A percentile compares a stretch with the other conserved stretches of the same genome.
Evolutionary conservation across 2,329 filamentous ascomycete genomes (phyloP).

Genomic region (Colletotrichum graminicola): DNA sequence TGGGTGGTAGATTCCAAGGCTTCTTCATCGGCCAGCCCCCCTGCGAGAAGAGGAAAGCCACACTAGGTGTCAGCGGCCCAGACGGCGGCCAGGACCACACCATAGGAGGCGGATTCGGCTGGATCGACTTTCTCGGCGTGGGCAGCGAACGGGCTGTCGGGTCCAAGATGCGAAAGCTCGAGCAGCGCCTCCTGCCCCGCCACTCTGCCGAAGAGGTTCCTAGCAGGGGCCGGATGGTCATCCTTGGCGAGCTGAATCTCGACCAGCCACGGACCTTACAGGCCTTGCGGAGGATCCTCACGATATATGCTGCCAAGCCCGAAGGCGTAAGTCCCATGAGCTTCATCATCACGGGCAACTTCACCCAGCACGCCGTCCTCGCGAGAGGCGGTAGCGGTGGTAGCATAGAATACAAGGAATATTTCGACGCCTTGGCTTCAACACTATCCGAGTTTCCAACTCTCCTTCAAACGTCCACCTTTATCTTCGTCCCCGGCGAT

Average conservation of each 20-base stretch:
- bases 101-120: conserved; percentile 88
- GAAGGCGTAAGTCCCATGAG: conserved; percentile 77
- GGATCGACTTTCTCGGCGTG: conserved; percentile 95
- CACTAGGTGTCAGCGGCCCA: conserved; percentile 76
- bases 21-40: conserved; percentile 94
- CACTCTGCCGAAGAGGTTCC: conserved; percentile 51
- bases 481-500: conserved; percentile 94
- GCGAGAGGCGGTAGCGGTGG: conserved; percentile 78
- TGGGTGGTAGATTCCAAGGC: conserved; percentile 91
- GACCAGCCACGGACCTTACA: conserved; percentile 86
- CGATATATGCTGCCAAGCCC: conserved; percentile 76
- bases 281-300: conserved; percentile 83
- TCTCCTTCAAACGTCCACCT: conserved; percentile 82
- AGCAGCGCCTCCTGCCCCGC: conserved; percentile 73
- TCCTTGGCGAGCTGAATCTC: conserved; percentile 88
- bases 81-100: conserved; percentile 71
- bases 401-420: conserved; percentile 96
- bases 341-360: conserved; percentile 90
- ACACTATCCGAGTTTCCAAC: conserved; percentile 86
- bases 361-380: conserved; percentile 75
- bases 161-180: conserved; percentile 83
- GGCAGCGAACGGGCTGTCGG: conserved; percentile 90
- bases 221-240: conserved; percentile 70
- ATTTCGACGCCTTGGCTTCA: conserved; percentile 88
- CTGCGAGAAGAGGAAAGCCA: conserved; percentile 84